These are phyloP conservation scores for Paramyrothecium roridum DNA, from an alignment of 2,329 filamentous ascomycete genomes.

Conservation along the genomic window DNA sequence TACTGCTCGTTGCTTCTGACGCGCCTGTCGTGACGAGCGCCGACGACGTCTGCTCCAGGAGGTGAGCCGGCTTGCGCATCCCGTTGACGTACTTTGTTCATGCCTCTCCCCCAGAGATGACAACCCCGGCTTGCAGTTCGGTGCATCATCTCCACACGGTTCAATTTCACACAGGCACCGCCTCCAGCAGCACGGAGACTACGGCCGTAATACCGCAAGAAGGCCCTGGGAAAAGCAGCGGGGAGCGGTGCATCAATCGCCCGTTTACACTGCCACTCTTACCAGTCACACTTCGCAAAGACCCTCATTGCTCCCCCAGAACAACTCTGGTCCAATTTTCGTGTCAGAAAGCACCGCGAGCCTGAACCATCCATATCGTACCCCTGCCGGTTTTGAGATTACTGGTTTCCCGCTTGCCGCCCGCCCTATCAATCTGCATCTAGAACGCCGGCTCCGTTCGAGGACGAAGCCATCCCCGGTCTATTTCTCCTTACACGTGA, in stretches of 20 bases:
- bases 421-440: neutral
- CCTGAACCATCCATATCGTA: neutral
- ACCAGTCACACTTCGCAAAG: neutral
- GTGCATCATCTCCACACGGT: too few species aligned
- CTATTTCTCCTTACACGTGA: neutral
- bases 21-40: too few species aligned
- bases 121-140: too few species aligned
- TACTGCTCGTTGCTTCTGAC: too few species aligned
- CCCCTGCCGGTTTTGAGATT: neutral
- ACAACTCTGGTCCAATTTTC: neutral
- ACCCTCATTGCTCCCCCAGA: neutral
- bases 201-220: neutral
- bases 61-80: too few species aligned
- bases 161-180: neutral
- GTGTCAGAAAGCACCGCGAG: neutral
- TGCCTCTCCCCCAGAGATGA: too few species aligned
- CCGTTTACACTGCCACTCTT: slow-evolving; percentile 20
- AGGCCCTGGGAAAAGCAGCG: slow-evolving; percentile 3
- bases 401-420: too few species aligned
- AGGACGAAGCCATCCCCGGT: neutral
- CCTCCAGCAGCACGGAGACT: neutral
- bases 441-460: neutral
- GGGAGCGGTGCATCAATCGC: slow-evolving; percentile 26
- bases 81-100: too few species aligned
- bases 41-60: too few species aligned